phyloP scores from a whole-genome alignment of 345 rosid species.

The Linum tenue region DNA sequence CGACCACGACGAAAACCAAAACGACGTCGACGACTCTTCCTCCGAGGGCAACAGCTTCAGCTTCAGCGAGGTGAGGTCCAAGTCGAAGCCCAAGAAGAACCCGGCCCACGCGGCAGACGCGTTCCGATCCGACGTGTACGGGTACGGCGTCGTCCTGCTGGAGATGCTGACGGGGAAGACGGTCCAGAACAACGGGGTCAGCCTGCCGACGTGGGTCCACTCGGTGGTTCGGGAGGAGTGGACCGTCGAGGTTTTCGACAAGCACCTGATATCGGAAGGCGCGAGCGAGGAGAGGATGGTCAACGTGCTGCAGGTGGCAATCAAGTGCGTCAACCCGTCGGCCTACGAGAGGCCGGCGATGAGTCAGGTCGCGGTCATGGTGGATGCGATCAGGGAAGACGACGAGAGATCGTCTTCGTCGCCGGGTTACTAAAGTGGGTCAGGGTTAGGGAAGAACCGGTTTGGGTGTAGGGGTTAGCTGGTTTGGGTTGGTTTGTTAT shows the following conservation, averaged over 20 bases:
- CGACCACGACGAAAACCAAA: not conserved
- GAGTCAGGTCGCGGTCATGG: slow-evolving; percentile 35
- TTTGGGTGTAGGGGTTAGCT: not conserved
- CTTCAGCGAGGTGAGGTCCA: not conserved
- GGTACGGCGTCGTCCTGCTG: slow-evolving; percentile 43
- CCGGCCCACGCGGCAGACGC: not conserved
- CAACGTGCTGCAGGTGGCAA: slow-evolving; percentile 46
- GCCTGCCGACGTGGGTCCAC: slow-evolving; percentile 50
- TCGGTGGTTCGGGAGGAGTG: slow-evolving; percentile 48
- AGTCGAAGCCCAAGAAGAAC: not conserved
- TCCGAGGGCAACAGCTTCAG: not conserved
- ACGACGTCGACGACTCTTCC: not conserved
- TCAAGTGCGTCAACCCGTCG: slow-evolving; percentile 36
- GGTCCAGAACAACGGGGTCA: slow-evolving; percentile 32
- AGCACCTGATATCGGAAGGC: slow-evolving; percentile 32
- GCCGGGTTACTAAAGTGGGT: not conserved
- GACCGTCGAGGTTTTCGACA: slow-evolving; percentile 58
- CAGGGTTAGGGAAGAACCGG: not conserved
- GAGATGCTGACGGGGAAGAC: slow-evolving; percentile 49
- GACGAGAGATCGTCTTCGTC: slow-evolving; percentile 33
- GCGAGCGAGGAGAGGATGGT: slow-evolving; percentile 54
- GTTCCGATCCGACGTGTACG: slow-evolving; percentile 34
- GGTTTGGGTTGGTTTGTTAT: not conserved
- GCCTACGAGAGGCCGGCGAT: slow-evolving; percentile 35
- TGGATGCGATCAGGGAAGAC: slow-evolving; percentile 40